Conservation (phyloP, 2,329 filamentous ascomycete species). For the Capronia americana region DNA sequence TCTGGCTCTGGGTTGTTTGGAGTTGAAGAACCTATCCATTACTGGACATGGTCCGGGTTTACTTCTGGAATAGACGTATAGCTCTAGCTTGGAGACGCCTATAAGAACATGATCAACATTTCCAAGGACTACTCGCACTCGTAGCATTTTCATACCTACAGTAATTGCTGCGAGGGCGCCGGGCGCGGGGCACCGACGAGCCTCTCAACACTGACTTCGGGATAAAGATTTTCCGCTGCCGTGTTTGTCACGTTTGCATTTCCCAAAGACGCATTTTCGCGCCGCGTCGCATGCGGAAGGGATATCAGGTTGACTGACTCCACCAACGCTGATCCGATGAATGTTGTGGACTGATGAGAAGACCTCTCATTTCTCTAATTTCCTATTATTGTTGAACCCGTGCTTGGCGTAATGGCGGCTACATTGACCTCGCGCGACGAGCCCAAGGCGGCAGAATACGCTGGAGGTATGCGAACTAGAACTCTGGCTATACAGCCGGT, state of each 20-base stretch:
- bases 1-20: not conserved
- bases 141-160: too few relatives aligned
- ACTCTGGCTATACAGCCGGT: conserved; percentile 13
- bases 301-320: not conserved
- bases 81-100: not conserved
- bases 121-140: too few relatives aligned
- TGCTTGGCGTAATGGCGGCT: conserved; percentile 26
- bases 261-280: not conserved
- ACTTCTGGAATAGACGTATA: not conserved
- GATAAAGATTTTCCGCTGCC: not conserved
- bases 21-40: not conserved
- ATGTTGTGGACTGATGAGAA: not conserved
- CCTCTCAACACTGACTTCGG: not conserved
- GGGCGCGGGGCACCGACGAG: not conserved
- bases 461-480: conserved; percentile 51
- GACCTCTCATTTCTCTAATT: not conserved
- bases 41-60: not conserved
- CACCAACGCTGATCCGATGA: not conserved
- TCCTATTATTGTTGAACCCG: not conserved
- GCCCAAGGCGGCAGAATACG: conserved; percentile 56
- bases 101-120: not conserved
- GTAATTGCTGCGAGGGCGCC: too few relatives aligned
- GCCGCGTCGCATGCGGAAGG: not conserved
- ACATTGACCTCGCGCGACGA: conserved; percentile 38
- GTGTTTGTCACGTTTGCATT: conserved; percentile 4